Conservation (phyloP, 2,329 filamentous ascomycete species). For the Fragosphaeria purpurea region DNA sequence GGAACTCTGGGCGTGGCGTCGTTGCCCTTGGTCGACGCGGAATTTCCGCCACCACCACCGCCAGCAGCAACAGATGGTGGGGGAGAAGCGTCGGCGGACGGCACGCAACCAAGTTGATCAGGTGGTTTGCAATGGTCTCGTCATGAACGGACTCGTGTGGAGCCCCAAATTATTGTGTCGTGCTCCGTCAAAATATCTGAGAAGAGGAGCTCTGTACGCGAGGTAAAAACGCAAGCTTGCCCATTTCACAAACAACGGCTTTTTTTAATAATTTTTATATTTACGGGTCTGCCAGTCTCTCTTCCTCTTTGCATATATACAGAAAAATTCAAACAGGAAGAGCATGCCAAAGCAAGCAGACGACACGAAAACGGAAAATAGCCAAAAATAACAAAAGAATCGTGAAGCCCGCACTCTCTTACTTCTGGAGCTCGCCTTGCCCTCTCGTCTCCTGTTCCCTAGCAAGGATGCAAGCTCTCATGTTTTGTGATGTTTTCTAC, state of each 20-base stretch:
- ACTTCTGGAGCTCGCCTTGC: neutral
- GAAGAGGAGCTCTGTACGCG: no score
- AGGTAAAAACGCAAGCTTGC: no score
- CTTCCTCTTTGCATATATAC: conserved; percentile 17
- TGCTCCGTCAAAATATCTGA: no score
- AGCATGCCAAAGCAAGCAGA: neutral
- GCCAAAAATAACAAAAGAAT: conserved; percentile 21
- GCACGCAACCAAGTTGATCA: no score
- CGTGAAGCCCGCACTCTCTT: conserved; percentile 24
- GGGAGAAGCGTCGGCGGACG: no score
- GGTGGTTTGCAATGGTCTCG: no score
- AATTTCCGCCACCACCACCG: conserved; percentile 19
- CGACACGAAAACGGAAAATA: neutral
- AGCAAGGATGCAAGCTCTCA: conserved; percentile 7
- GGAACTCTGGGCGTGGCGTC: neutral
- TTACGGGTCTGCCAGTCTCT: conserved; percentile 11
- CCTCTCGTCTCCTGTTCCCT: conserved; percentile 8
- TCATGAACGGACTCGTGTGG: no score
- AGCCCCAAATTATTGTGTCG: no score
- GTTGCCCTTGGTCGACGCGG: conserved; percentile 19
- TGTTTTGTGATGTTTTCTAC: conserved; percentile 11
- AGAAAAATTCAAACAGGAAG: conserved; percentile 8
- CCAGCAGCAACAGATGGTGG: no score
- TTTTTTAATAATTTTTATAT: conserved; percentile 5
- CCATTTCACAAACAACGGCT: no score